A percentile compares a stretch with the other conserved stretches of the same genome.
Evolutionary conservation across 2,329 filamentous ascomycete genomes (phyloP).

Genomic region (Nemania sp.): DNA sequence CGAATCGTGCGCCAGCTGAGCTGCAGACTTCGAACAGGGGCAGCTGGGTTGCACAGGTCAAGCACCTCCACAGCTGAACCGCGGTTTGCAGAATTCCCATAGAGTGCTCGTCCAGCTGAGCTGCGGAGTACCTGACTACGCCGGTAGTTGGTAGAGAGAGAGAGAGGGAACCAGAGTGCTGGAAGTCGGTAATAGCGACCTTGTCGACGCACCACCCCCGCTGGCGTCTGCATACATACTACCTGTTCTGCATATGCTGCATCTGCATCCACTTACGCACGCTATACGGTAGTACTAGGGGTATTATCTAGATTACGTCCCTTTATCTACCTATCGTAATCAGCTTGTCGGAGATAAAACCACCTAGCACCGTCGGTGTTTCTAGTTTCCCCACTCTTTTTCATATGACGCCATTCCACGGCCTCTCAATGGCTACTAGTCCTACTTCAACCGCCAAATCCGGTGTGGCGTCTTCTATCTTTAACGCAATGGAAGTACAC

Average conservation of each 20-base stretch:
- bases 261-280: neutral
- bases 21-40: conserved; percentile 31
- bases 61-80: conserved; percentile 23
- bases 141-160: conserved; percentile 18
- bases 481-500: conserved; percentile 43
- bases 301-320: neutral
- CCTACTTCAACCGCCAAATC: conserved; percentile 42
- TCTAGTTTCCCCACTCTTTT: conserved; percentile 17
- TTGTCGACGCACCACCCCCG: neutral
- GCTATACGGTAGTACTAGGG: neutral
- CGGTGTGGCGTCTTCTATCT: conserved; percentile 42
- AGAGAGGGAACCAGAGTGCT: conserved; percentile 23
- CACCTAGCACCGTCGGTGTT: neutral
- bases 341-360: conserved; percentile 7
- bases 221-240: conserved; percentile 6
- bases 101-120: conserved; percentile 21
- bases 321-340: neutral
- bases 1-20: conserved; percentile 30
- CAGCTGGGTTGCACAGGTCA: conserved; percentile 9
- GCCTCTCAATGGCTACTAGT: conserved; percentile 23
- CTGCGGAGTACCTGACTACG: conserved; percentile 18
- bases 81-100: neutral
- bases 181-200: conserved; percentile 23
- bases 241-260: neutral
- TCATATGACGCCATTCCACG: conserved; percentile 17